Evolutionary conservation across 768 basidiomycete species (phyloP), one percentile per base, ranked within the genome.

Genomic region (Tricholoma saponaceum): DNA sequence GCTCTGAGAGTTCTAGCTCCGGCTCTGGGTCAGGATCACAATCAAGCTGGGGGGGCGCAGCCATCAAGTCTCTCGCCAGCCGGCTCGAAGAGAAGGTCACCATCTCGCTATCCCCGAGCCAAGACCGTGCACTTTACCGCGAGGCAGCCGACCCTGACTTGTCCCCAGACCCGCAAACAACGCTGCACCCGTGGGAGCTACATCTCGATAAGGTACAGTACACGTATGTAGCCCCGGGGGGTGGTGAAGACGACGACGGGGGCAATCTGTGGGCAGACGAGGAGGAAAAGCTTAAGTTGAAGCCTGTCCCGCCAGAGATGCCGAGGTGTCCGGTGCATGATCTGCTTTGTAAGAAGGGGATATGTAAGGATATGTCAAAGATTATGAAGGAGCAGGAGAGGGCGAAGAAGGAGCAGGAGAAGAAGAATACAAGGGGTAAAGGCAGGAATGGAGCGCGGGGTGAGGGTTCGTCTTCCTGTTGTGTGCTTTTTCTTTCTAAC

Each of bases 301-400:
- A 57, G 49, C 55, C 55, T 51, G 5, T 28, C 37, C n/a, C 26
- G 13, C 54, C 47, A 18, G 55, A 54, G 37, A 59, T 57, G 12
- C 56, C 69, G 9, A n/a, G 69, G 46, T 75, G 74, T 53, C 65
- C 64, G 0, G 66, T 64, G 33, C 73, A 74, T 60, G 59, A 62
- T 41, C 60, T 63, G 20, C 57, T 66, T 16, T 76, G 76, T 51
- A 74, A 71, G 65, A 74, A 73, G 64, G 74, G 73, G 26, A 71
- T 75, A 1, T 77, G 76, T 49, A 55, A 54, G 16, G 73, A 70
- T 60, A 66, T 70, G 63, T 63, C 68, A 46, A 65, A 65, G 56
- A 51, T 67, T 22, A 37, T 71, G 55, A 67, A 59, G 61, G 66
- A 69, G 59, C 60, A 66, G 61, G 63, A 62, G 52, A 63, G 28